These are phyloP conservation scores for Zygnema circumcarinatum DNA, from an alignment of 139 green algal genomes.

Conservation along the genomic window DNA sequence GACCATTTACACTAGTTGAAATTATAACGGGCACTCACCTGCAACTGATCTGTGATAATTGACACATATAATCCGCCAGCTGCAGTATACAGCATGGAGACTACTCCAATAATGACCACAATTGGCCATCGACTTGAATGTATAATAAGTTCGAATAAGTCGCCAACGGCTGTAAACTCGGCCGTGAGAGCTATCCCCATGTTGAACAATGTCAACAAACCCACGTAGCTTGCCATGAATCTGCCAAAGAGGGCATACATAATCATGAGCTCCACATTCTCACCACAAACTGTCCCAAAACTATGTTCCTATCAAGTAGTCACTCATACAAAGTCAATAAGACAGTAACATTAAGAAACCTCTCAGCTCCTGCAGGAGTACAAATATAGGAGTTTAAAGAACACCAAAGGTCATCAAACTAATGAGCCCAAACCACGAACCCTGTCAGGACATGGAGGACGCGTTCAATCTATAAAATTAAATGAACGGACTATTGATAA, in stretches of 20 bases:
- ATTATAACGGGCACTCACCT: conserved; percentile 32
- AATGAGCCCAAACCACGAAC: no score
- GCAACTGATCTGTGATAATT: conserved; percentile 79
- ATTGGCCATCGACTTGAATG: conserved; percentile 69
- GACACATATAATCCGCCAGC: conserved; percentile 77
- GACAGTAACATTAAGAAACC: no score
- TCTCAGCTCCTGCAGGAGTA: no score
- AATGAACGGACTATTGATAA: no score
- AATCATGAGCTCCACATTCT: no score
- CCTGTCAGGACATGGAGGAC: no score
- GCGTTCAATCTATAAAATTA: no score
- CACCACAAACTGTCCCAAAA: background rate
- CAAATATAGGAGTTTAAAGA: no score
- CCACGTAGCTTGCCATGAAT: conserved; percentile 64
- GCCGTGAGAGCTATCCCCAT: conserved; percentile 65
- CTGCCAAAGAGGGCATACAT: background rate
- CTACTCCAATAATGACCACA: conserved; percentile 68
- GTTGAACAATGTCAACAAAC: conserved; percentile 75
- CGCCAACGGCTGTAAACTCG: conserved; percentile 76
- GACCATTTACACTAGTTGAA: background rate
- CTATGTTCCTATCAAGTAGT: no score
- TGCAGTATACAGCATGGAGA: conserved; percentile 73
- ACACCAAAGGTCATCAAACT: no score
- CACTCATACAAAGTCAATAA: no score
- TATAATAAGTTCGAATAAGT: conserved; percentile 74